Evolutionary conservation across 225 moss, liverwort and hornwort genomes (phyloP), one percentile per base, ranked within the genome.

Genomic region (Climacium dendroides): DNA sequence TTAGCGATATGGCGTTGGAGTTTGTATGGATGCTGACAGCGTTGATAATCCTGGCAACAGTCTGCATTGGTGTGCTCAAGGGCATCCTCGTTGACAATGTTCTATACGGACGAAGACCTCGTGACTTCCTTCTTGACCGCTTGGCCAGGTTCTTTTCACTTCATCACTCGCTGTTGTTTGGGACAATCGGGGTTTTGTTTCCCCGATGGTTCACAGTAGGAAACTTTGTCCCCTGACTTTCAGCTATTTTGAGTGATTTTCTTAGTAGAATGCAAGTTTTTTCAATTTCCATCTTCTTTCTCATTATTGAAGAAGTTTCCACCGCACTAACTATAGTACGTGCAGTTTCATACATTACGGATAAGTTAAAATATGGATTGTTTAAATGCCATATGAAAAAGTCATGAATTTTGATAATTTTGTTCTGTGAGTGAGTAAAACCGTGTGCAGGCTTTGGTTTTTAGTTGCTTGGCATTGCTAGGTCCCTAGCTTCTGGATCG

Each of bases 241-340:
- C 72, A 72, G 28, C 43, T 15, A 26, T 7, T 71, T 15, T 15
- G 26, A 71, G 43, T 8, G 71, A 16, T 26, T 28, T 43, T 26
- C 43, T 45, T 28, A 3, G 45, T 10, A 72, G 72, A 45, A 72
- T 16, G 28, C 16, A 10, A 3, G 5, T 28, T 72, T 28, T 28
- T 17, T n/a, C 0, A 41, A 43, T 26, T 14, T 57, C 7, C 43
- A 29, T 8, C 29, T 29, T 12, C 11, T 43, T 2, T 41, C 5
- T 17, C 7, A 24, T 29, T 10, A 62, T 22, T 8, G 45, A 62
- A 45, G 47, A 34, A 47, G 15, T 47, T 80, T 80, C 9, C 8
- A 43, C 19, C 4, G 3, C 32, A 70, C 3, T 41, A 26, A 41
- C 14, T 14, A 23, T 2, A 0, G 24, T 5, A 4, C 13, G 0